phyloP scores from a whole-genome alignment of 1,139 yeast species.

The Suhomyces guaymorum region DNA sequence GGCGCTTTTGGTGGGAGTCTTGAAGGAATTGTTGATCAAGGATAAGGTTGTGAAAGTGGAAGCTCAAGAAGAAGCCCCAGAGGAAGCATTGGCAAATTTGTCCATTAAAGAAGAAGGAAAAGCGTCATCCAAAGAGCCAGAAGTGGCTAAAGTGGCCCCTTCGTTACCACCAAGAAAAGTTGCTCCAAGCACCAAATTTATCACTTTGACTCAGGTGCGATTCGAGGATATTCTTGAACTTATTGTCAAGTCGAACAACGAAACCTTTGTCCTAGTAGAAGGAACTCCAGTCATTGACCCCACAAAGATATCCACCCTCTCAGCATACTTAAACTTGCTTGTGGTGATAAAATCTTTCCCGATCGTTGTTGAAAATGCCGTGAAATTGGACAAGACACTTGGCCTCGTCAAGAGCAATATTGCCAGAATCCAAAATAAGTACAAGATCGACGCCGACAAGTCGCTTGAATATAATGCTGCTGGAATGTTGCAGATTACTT shows the following conservation, averaged over 20 bases:
- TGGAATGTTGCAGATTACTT: slow-evolving; percentile 39
- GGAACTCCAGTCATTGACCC: slow-evolving; percentile 21
- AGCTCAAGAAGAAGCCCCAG: slow-evolving; percentile 10
- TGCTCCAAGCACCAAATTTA: slow-evolving; percentile 25
- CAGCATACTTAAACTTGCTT: slow-evolving; percentile 57
- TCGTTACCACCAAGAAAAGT: slow-evolving; percentile 21
- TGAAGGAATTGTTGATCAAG: slow-evolving; percentile 60
- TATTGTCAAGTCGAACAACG: slow-evolving; percentile 34
- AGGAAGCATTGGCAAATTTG: slow-evolving; percentile 4
- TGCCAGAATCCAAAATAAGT: slow-evolving; percentile 17
- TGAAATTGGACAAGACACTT: slow-evolving; percentile 24
- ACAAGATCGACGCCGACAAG: slow-evolving; percentile 17
- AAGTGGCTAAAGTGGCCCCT: slow-evolving; percentile 22
- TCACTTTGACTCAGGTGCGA: slow-evolving; percentile 40
- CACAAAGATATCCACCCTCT: slow-evolving; percentile 41
- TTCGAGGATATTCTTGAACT: slow-evolving; percentile 41
- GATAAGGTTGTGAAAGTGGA: slow-evolving; percentile 12
- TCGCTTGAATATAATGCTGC: slow-evolving; percentile 36
- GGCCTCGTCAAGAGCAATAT: slow-evolving; percentile 18
- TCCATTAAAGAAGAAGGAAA: slow-evolving; percentile 1
- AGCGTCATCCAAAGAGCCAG: neutral
- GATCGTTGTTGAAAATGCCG: slow-evolving; percentile 19
- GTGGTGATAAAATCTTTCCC: slow-evolving; percentile 41
- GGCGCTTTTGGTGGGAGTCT: slow-evolving; percentile 60
- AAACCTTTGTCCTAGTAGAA: slow-evolving; percentile 27